Evolutionary conservation across 768 basidiomycete genomes (phyloP), one percentile per base, ranked within the genome.

Genomic region (Tubosaeta brunneosetosa): DNA sequence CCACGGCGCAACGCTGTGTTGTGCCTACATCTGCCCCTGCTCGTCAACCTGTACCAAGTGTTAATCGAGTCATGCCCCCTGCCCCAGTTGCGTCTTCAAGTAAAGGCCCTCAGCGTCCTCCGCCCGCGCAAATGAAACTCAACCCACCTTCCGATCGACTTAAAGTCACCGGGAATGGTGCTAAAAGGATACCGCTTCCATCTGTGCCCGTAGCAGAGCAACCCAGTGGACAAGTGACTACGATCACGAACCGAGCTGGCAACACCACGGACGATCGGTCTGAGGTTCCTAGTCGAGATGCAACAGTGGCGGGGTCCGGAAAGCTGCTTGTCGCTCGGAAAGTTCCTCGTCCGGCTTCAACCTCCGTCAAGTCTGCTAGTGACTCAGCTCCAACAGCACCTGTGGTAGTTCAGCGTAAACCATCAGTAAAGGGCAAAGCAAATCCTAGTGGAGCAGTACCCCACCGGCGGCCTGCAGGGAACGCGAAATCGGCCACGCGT

Each of bases 121-220:
- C 57, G 17, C 43, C 66, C 16, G 52, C 38, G 44, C 65, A 66
- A 50, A 50, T 68, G 8, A 63, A 55, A 46, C 11, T 58, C 50
- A 58, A 60, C 22, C 40, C 51, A 41, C 52, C 61, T 49, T 50
- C 50, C 1, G 60, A 64, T 44, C 64, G 60, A 19, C 55, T 67
- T 46, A 68, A 65, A 37, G 49, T 56, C 10, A 58, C 65, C 1
- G 64, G 67, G 4, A 63, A 63, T 40, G 68, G 70, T 26, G 70
- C 68, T 9, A 59, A 68, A 51, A 70, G 68, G 47, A 49, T 69
- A 48, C 68, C 68, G 9, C 64, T 71, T 47, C 68, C 66, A 17
- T 9, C 63, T 14, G 49, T 42, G 13, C 51, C 56, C 5, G 49
- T 33, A 33, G 46, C 33, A 13, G 53, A 27, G 10, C 47, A 42